Conservation (phyloP, 148 eudicot species). For the Nepenthes gracilis region DNA sequence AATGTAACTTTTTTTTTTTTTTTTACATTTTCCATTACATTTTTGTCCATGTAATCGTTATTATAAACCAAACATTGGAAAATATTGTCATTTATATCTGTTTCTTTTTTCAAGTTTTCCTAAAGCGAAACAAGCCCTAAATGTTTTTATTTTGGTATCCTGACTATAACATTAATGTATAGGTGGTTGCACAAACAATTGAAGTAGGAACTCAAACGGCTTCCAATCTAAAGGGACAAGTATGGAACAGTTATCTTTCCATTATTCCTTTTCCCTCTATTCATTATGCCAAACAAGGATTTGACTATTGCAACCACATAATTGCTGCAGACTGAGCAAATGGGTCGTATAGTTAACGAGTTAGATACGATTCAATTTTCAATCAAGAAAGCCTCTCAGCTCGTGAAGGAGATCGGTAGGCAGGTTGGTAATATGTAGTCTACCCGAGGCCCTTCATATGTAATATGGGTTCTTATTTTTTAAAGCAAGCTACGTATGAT, state of each 20-base stretch:
- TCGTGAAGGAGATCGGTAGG: conserved; percentile 96
- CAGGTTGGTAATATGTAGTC: conserved; percentile 45
- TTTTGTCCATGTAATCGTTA: neutral
- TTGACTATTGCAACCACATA: neutral
- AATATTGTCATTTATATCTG: too few relatives aligned
- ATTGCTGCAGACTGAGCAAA: conserved; percentile 77
- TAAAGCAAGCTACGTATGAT: neutral
- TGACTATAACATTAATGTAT: conserved; percentile 4
- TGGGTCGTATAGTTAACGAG: conserved; percentile 94
- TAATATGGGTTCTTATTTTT: neutral
- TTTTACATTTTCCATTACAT: neutral
- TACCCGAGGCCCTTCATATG: neutral
- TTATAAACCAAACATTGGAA: too few relatives aligned
- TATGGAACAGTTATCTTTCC: conserved; percentile 9
- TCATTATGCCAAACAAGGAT: conserved; percentile 1
- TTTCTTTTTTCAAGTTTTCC: too few relatives aligned
- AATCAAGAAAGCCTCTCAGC: conserved; percentile 91
- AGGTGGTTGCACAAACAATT: conserved; percentile 95
- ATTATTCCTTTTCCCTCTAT: neutral
- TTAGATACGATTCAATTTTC: conserved; percentile 95
- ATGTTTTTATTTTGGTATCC: neutral
- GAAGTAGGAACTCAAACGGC: conserved; percentile 96
- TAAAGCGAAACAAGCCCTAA: neutral
- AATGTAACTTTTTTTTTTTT: too few relatives aligned
- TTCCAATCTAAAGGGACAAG: conserved; percentile 78